Evolutionary conservation across 1,284 basidiomycete species (phyloP).

Genomic region (Naganishia liquefaciens): DNA sequence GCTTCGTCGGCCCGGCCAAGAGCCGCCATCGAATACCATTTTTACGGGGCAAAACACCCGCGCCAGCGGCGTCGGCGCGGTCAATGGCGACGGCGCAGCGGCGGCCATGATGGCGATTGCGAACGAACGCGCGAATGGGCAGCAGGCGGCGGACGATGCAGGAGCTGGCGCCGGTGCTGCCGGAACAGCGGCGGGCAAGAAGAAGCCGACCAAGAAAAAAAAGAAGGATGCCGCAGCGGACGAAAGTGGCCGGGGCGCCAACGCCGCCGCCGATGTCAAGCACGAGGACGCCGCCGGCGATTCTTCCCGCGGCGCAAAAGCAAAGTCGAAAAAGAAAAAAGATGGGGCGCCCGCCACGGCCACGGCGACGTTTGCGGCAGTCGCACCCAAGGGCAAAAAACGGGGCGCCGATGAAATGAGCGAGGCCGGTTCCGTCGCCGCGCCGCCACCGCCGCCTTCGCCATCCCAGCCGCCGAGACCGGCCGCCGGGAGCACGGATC

Average conservation of each 20-base stretch:
- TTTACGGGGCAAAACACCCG: conserved; percentile 24
- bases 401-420: conserved; percentile 30
- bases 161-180: background rate
- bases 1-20: conserved; percentile 18
- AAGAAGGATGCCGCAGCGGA: conserved; percentile 23
- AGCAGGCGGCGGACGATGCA: background rate
- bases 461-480: conserved; percentile 9
- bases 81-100: conserved; percentile 20
- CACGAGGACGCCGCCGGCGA: background rate
- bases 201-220: conserved; percentile 32
- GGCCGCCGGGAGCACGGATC: background rate
- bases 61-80: background rate
- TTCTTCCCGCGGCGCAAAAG: background rate
- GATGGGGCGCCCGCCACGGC: background rate
- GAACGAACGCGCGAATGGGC: conserved; percentile 21
- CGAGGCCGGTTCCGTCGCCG: conserved; percentile 18
- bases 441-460: conserved; percentile 1
- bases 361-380: background rate
- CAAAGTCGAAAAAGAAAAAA: conserved; percentile 32
- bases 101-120: conserved; percentile 24
- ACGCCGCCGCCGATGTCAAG: conserved; percentile 11
- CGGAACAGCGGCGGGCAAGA: conserved; percentile 1
- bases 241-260: conserved; percentile 13
- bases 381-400: conserved; percentile 29
- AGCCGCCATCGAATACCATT: conserved; percentile 17